Evolutionary conservation across 768 basidiomycete genomes (phyloP).

Genomic region (Boletus fagicola): DNA sequence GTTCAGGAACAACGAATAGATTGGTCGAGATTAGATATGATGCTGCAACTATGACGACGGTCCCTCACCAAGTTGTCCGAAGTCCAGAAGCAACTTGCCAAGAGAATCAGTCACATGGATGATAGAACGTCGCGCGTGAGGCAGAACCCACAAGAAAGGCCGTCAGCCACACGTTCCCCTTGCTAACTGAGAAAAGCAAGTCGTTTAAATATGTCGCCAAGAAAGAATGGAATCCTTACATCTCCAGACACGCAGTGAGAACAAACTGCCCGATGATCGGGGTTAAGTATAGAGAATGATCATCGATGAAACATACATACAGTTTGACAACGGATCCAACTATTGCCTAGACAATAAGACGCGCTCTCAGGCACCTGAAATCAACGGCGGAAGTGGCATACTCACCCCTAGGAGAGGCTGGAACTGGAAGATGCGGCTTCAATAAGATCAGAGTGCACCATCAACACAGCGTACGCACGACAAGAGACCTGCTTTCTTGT

Average conservation of each 20-base stretch:
- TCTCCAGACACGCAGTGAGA: conserved; percentile 61
- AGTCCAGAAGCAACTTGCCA: conserved; percentile 43
- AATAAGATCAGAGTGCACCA: conserved; percentile 5
- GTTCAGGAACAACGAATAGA: conserved; percentile 2
- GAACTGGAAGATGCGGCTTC: conserved; percentile 32
- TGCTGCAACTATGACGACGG: neutral
- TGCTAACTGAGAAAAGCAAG: conserved; percentile 45
- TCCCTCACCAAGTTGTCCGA: conserved; percentile 49
- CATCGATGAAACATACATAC: conserved; percentile 33
- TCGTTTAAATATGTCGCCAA: neutral
- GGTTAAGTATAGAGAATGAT: neutral
- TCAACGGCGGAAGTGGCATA: neutral
- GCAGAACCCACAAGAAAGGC: conserved; percentile 41
- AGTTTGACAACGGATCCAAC: conserved; percentile 54
- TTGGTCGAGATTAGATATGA: neutral
- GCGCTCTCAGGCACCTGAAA: conserved; percentile 3
- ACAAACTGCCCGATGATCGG: conserved; percentile 39
- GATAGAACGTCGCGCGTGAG: neutral
- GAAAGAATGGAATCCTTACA: conserved; percentile 39
- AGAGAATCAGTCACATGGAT: neutral
- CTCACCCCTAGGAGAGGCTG: conserved; percentile 43
- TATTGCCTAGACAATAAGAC: conserved; percentile 39
- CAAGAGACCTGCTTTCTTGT: conserved; percentile 44
- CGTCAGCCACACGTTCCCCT: conserved; percentile 48
- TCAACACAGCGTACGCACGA: conserved; percentile 35